Conservation (phyloP, 73 alveolate species). For the Blepharisma stoltei region DNA sequence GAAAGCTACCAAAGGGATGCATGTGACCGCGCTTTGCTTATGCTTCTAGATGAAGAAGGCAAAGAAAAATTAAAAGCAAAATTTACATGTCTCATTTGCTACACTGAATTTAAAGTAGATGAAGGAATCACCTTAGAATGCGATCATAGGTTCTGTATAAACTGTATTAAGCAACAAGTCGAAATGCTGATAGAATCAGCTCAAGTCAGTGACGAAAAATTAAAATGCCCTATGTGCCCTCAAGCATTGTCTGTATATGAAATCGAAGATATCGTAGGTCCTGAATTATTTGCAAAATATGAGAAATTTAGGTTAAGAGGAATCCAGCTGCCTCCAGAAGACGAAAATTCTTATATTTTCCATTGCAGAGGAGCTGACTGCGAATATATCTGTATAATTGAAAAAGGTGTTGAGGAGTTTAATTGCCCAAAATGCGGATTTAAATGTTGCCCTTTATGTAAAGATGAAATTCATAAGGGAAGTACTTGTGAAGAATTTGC, state of each 20-base stretch:
- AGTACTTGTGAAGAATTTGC: conserved; percentile 12
- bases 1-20: conserved; percentile 21
- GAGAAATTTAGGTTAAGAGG: conserved; percentile 4
- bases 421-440: conserved; percentile 16
- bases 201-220: conserved; percentile 29
- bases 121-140: conserved; percentile 41
- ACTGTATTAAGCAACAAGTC: conserved; percentile 46
- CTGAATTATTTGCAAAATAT: conserved; percentile 24
- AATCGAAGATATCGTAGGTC: conserved; percentile 22
- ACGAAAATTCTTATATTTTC: background rate
- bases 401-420: conserved; percentile 8
- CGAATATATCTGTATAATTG: conserved; percentile 8
- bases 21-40: conserved; percentile 7
- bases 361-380: conserved; percentile 24
- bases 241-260: conserved; percentile 21
- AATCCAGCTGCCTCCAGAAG: background rate
- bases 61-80: background rate
- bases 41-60: background rate
- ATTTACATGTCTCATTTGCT: conserved; percentile 17
- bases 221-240: conserved; percentile 31
- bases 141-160: conserved; percentile 48
- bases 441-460: conserved; percentile 30
- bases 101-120: background rate
- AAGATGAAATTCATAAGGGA: conserved; percentile 20
- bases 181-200: conserved; percentile 1